These are phyloP conservation scores for Pulveroboletus frians DNA, from an alignment of 768 basidiomycete species.

Conservation along the genomic window DNA sequence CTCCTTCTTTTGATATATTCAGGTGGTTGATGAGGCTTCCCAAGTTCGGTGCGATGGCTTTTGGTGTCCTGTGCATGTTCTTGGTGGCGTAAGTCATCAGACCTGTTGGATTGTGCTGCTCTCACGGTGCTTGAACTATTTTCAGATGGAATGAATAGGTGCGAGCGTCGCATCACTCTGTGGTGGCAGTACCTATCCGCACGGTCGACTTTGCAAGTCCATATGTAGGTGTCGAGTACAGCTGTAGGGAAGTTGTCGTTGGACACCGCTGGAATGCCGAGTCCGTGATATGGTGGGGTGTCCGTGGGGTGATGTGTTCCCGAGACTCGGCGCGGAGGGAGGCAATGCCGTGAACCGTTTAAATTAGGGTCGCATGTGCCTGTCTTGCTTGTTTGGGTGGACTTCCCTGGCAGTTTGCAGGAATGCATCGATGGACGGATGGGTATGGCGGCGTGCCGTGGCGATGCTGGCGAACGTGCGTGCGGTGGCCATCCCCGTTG, in stretches of 20 bases:
- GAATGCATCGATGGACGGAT: constrained; percentile 13
- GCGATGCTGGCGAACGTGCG: constrained; percentile 37
- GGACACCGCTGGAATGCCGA: background rate
- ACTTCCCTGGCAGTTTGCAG: constrained; percentile 1
- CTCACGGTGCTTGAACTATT: constrained; percentile 18
- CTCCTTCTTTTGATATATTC: constrained; percentile 11
- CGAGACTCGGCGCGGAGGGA: constrained; percentile 6
- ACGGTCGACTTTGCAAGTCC: background rate
- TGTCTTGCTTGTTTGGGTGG: constrained; percentile 7
- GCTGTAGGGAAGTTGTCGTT: constrained; percentile 6
- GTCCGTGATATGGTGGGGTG: background rate
- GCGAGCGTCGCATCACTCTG: constrained; percentile 9
- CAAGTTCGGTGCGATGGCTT: constrained; percentile 87
- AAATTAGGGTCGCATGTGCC: constrained; percentile 21
- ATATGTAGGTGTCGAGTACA: background rate
- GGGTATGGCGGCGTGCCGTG: constrained; percentile 18
- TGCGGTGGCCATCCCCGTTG: constrained; percentile 23
- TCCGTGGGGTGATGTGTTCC: constrained; percentile 3
- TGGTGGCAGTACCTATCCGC: constrained; percentile 1
- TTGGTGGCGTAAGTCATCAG: constrained; percentile 71
- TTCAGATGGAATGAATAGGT: constrained; percentile 75
- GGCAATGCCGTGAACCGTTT: constrained; percentile 26
- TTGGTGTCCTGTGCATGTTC: constrained; percentile 91
- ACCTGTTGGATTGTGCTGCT: constrained; percentile 10
- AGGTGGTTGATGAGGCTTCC: constrained; percentile 20